phyloP scores from a whole-genome alignment of 2,329 filamentous ascomycete genomes.

The Alternaria sp. region DNA sequence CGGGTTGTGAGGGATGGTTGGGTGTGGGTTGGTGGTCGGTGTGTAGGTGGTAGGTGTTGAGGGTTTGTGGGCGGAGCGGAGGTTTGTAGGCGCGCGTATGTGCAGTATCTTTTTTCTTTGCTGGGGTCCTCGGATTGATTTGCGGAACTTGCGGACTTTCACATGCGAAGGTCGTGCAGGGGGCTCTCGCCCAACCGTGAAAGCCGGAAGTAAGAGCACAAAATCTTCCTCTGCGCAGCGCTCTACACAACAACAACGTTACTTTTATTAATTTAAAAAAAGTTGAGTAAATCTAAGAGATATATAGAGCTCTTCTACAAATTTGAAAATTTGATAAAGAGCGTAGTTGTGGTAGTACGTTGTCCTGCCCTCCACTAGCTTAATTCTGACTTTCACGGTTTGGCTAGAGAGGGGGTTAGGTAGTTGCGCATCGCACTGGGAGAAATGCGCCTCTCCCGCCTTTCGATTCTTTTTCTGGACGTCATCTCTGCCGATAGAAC shows the following conservation, averaged over 20 bases:
- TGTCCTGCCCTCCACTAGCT: no score
- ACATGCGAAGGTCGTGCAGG: neutral
- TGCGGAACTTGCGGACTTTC: neutral
- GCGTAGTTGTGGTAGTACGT: no score
- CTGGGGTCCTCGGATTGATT: neutral
- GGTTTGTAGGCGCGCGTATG: neutral
- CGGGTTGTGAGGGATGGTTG: neutral
- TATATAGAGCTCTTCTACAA: no score
- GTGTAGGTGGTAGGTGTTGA: neutral
- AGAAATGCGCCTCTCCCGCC: neutral
- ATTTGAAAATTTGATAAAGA: no score
- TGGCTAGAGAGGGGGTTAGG: no score
- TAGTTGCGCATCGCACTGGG: neutral
- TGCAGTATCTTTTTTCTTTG: neutral
- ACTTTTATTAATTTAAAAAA: no score
- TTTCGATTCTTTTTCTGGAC: neutral
- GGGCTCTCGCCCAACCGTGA: no score
- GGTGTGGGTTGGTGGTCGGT: neutral
- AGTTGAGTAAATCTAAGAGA: no score
- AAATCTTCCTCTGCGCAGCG: no score
- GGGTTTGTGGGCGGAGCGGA: neutral
- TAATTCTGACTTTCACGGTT: no score
- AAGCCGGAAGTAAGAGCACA: no score
- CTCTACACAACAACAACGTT: no score
- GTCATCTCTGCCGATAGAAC: neutral